Conservation (phyloP, 2,329 filamentous ascomycete genomes). For the Colletotrichum endophyticum region DNA sequence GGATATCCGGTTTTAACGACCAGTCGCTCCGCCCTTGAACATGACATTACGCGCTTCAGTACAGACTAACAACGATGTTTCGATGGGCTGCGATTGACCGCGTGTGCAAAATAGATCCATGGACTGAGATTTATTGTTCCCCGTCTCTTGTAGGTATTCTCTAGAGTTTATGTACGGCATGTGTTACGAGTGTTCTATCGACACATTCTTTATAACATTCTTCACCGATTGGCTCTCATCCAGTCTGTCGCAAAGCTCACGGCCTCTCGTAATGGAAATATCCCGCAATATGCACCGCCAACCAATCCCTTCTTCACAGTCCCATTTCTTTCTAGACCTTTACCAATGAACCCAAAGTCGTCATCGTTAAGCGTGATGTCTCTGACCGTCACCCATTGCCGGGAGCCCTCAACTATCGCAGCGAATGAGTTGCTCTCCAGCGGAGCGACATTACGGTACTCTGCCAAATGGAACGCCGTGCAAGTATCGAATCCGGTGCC, state of each 20-base stretch:
- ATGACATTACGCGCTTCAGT: not conserved
- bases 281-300: not conserved
- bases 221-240: not conserved
- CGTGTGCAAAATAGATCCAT: not conserved
- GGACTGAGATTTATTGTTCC: not conserved
- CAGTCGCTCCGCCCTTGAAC: not conserved
- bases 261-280: not conserved
- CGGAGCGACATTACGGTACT: constrained; percentile 1
- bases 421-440: constrained; percentile 14
- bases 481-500: constrained; percentile 18
- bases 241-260: not conserved
- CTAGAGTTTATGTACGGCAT: not conserved
- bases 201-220: not conserved
- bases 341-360: not conserved
- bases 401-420: not conserved
- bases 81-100: not conserved
- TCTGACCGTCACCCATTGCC: constrained; percentile 17
- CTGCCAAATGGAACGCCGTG: constrained; percentile 20
- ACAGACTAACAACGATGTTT: not conserved
- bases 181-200: not conserved
- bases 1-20: not conserved
- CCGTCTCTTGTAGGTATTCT: not conserved
- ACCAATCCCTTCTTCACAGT: not conserved
- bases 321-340: not conserved
- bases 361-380: not conserved